Base-by-base conservation (phyloP, 2,329 filamentous ascomycete genomes). In the Trichoderma gracile region DNA sequence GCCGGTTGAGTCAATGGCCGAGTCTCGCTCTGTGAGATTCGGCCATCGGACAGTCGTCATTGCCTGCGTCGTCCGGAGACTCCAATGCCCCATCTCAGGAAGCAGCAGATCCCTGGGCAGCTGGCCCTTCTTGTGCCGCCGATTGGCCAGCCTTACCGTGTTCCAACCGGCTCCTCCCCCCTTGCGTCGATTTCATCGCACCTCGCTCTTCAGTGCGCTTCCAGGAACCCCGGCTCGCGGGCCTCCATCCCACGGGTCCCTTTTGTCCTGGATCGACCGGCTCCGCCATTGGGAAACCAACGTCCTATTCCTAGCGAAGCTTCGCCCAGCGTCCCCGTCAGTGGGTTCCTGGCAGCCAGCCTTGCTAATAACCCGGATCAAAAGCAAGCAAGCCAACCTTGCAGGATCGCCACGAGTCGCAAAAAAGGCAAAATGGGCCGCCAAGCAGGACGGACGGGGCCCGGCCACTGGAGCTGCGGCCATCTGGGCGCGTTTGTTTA, bases 351-450 rank as follows among this genome's bases (percentile, higher is more conserved):
- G 53, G 49, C 58, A 59, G 47, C 40, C 40, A 62, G 58, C 58
- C 58, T 62, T 42, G 49, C 58, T 62, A 62, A 46, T 62, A 62
- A 15, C 58, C 58, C 58, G 23, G 58, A 62, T 62, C 30, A 14
- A 38, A 38, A 38, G 33, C 25, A 62, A 62, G 47, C 40, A 52
- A 40, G 47, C 57, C 57, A 60, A 60, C 57, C 57, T 60, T 52
- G 47, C 47, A 60, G 57, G 57, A 60, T 62, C 47, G 58, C 47
- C 49, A 62, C 47, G 33, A 38, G 25, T 45, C 40, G 49, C 47
- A 62, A 62, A 38, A 61, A 62, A 62, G 58, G 58, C 49, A 62
- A 62, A 62, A 62, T 62, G 58, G 58, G 58, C 58, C 58, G 58
- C 58, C 58, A 62, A 45, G 30, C n/a, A 53, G 47, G 58, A 62